Base-by-base conservation (phyloP, 2,329 filamentous ascomycete genomes). In the Cordyceps sp. region DNA sequence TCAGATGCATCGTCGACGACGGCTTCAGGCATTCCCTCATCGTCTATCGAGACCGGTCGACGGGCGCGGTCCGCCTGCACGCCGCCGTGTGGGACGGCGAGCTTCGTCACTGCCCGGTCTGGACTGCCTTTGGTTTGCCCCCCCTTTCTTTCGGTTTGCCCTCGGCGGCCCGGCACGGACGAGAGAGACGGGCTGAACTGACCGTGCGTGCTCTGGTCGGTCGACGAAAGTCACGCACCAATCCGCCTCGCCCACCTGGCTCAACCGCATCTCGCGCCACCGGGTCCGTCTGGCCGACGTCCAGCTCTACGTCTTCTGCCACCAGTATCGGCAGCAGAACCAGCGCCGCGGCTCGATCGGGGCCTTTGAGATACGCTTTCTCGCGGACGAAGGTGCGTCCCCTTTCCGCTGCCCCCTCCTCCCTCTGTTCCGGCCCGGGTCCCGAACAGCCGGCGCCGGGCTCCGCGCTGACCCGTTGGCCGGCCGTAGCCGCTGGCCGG, bases 81-180 rank as follows among this genome's bases (percentile, higher is more conserved):
- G 66, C 68, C 10, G 58, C 65, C 2, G 61, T 70, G 0, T 63
- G 59, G 55, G 61, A 65, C n/a, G 70, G 68, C 3, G 60, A 64
- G 32, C 44, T 73, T 31, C 56, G 53, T 20, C 55, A 55, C 31
- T 72, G 67, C 41, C 72, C 71, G 2, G 59, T 77, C 8, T 77
- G 72, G 72, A 76, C 71, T 3, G 70, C 71, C 3, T 77, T 77
- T 42, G 53, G 70, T 73, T 53, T 18, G 62, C 18, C 10, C 18
- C 8, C 13, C 17, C 13, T 10, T 16, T n/a, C 17, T 7, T n/a
- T 13, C 28, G 5, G 10, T 3, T 23, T 23, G 7, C 21, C 21
- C 21, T 12, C 12, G 12, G 7, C 21, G 7, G 7, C 21, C 7
- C 21, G 21, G 21, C 21, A 12, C 21, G 7, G 7, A 12, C 7